These are phyloP conservation scores for Cystobasidium sp. DNA, from an alignment of 1,284 basidiomycete species.

Conservation along the genomic window DNA sequence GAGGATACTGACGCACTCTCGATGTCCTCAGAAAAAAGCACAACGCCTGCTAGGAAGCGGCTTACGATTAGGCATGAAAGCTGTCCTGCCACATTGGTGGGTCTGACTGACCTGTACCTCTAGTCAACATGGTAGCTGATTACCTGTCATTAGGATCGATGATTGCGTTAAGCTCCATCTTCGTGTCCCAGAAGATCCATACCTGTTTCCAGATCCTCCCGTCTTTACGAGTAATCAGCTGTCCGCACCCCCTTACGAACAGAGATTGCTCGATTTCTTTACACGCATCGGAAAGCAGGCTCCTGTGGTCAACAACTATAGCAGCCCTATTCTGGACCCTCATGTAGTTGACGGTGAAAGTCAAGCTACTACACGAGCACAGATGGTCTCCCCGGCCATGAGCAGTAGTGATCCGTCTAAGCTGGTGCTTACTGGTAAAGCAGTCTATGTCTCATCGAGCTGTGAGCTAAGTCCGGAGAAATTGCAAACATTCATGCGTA, in stretches of 20 bases:
- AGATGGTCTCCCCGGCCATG: not conserved
- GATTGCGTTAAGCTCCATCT: conserved; percentile 71
- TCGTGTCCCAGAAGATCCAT: conserved; percentile 64
- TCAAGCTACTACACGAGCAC: not conserved
- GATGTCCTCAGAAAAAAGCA: conserved; percentile 47
- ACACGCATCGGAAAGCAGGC: conserved; percentile 16
- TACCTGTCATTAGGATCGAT: conserved; percentile 47
- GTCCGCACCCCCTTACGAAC: conserved; percentile 43
- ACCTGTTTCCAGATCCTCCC: conserved; percentile 68
- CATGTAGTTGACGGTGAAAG: conserved; percentile 9
- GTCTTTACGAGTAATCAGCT: conserved; percentile 46
- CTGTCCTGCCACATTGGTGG: conserved; percentile 53
- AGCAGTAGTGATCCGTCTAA: conserved; percentile 3
- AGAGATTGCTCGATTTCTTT: conserved; percentile 1
- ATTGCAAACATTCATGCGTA: conserved; percentile 64
- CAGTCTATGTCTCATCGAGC: conserved; percentile 64
- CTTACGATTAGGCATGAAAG: conserved; percentile 48
- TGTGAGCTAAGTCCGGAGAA: conserved; percentile 64
- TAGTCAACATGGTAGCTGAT: not conserved
- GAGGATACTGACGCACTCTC: not conserved
- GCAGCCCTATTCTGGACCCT: conserved; percentile 16
- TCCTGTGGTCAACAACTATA: conserved; percentile 14
- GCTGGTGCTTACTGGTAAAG: conserved; percentile 62
- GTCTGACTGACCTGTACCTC: conserved; percentile 1
- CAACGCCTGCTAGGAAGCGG: conserved; percentile 50